Percentiles rank a stretch among this genome's conserved stretches.
Evolutionary conservation across 2,329 filamentous ascomycete genomes (phyloP).

Genomic region (Monosporascus sp.): DNA sequence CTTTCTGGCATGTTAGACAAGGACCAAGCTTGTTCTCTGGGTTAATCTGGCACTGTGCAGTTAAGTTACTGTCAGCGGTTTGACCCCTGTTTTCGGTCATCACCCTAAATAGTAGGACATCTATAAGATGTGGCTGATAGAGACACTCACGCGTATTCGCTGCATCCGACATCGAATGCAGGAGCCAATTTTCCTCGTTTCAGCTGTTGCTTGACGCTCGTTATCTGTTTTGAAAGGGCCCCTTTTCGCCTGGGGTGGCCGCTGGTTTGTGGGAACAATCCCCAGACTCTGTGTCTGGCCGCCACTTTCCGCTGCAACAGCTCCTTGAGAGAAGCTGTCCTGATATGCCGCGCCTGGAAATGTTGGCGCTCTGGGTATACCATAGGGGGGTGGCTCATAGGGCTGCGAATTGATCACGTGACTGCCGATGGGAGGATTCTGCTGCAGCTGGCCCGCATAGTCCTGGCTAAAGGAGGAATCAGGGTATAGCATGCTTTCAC

Average conservation of each 20-base stretch:
- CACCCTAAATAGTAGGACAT: not conserved
- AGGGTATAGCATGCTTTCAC: conserved; percentile 38
- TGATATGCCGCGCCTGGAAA: not conserved
- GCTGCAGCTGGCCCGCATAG: conserved; percentile 19
- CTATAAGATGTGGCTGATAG: not conserved
- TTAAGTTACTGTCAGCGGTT: conserved; percentile 6
- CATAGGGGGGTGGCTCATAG: conserved; percentile 11
- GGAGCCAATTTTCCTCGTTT: conserved; percentile 52
- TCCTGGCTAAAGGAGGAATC: conserved; percentile 15
- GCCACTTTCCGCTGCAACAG: conserved; percentile 11
- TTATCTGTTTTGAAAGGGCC: conserved; percentile 51
- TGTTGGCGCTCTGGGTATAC: conserved; percentile 4
- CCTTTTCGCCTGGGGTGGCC: conserved; percentile 35
- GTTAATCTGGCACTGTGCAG: conserved; percentile 46
- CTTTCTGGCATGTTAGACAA: conserved; percentile 50
- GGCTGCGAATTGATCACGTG: conserved; percentile 13
- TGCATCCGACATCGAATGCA: conserved; percentile 60
- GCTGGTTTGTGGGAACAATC: conserved; percentile 29
- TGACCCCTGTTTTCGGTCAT: not conserved
- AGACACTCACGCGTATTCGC: conserved; percentile 49
- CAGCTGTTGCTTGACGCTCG: conserved; percentile 48
- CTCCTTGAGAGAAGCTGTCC: conserved; percentile 9
- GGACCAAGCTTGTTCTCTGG: conserved; percentile 39
- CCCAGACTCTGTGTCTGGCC: conserved; percentile 23
- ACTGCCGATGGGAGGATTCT: conserved; percentile 14